Evolutionary conservation across 2,329 filamentous ascomycete species (phyloP).

Genomic region (Tolypocladium sp.): DNA sequence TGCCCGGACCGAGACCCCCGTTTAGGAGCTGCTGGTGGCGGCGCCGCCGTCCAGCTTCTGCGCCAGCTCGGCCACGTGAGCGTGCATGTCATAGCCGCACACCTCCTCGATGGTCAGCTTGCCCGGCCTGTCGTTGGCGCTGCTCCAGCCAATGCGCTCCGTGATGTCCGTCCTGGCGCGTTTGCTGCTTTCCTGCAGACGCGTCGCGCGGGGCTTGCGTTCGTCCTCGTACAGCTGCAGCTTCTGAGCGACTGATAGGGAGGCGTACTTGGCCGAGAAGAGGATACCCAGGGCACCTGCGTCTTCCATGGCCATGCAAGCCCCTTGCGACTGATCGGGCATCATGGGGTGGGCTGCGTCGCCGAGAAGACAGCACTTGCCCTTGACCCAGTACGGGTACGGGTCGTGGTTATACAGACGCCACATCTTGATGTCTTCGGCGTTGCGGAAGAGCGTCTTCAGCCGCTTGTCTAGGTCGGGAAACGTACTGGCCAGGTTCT

Average conservation of each 20-base stretch:
- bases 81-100: conserved; percentile 38
- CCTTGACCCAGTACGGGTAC: conserved; percentile 41
- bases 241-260: conserved; percentile 29
- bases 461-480: conserved; percentile 47
- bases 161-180: conserved; percentile 46
- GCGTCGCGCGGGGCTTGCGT: conserved; percentile 37
- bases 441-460: conserved; percentile 41
- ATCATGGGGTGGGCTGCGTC: conserved; percentile 60
- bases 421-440: conserved; percentile 54
- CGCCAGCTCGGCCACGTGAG: conserved; percentile 10
- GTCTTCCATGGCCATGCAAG: conserved; percentile 58
- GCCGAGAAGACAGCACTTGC: conserved; percentile 43
- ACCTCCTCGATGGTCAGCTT: conserved; percentile 57
- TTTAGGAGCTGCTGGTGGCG: background rate
- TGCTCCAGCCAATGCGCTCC: conserved; percentile 17
- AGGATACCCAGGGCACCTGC: conserved; percentile 49
- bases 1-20: too few species aligned
- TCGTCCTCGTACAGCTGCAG: conserved; percentile 39
- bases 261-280: conserved; percentile 32
- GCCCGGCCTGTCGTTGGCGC: conserved; percentile 37
- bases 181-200: conserved; percentile 40
- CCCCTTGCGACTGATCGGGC: conserved; percentile 58
- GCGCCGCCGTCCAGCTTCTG: background rate
- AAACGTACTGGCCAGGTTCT: conserved; percentile 47
- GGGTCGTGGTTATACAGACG: conserved; percentile 35